A percentile compares a stretch with the other conserved stretches of the same genome.
Evolutionary conservation across 345 rosid genomes (phyloP).

Genomic region (Angophora floribunda): DNA sequence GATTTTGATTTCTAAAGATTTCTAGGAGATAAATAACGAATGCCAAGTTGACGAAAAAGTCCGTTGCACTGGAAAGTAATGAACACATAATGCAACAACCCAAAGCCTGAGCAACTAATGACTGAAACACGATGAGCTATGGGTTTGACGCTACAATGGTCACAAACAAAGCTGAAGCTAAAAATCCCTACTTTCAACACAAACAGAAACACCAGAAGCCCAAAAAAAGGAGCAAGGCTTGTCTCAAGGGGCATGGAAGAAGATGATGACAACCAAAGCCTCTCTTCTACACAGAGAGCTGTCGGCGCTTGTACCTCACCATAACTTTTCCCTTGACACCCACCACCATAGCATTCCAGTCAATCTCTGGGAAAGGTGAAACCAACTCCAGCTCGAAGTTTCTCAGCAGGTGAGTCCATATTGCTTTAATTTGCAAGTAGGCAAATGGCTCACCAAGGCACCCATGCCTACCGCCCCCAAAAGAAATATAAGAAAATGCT

Average conservation of each 20-base stretch:
- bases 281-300: constrained; percentile 7
- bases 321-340: constrained; percentile 95
- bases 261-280: neutral
- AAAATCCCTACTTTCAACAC: neutral
- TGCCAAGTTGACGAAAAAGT: neutral
- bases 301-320: constrained; percentile 76
- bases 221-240: neutral
- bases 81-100: neutral
- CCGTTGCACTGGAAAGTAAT: neutral
- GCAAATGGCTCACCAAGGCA: constrained; percentile 99
- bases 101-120: neutral
- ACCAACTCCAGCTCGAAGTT: constrained; percentile 82
- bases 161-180: neutral
- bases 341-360: constrained; percentile 99
- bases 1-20: neutral
- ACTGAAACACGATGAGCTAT: neutral
- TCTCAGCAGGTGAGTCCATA: constrained; percentile 95
- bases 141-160: neutral
- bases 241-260: neutral
- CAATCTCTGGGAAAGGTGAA: constrained; percentile 95
- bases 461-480: constrained; percentile 98
- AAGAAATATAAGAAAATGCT: constrained; percentile 80
- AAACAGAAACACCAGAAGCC: neutral
- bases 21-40: neutral
- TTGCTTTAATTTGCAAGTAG: constrained; percentile 94